Evolutionary conservation across 345 rosid genomes (phyloP), one percentile per base, ranked within the genome.

Genomic region (Viola odorata): DNA sequence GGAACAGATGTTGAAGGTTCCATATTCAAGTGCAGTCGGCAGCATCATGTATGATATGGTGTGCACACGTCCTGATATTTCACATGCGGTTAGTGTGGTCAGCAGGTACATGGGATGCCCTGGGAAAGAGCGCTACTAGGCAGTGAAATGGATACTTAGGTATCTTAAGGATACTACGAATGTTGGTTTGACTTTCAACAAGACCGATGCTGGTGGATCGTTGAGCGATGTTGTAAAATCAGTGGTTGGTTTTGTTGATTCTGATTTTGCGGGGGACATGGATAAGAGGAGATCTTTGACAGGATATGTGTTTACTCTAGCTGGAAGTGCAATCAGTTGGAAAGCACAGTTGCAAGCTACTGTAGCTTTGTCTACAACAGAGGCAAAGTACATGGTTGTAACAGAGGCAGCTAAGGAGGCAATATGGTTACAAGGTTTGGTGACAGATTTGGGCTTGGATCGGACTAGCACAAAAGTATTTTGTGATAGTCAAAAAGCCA

Each of bases 1-100:
- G 5, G 57, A 53, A 2, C 8, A 53, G 12, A 53, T 36, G 57
- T 9, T 41, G 4, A 6, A 11, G 11, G 13, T 47, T 4, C 50
- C 50, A 7, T 53, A 36, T 36, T n/a, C 5, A 8, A 53, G 41
- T 53, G 57, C 41, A 53, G n/a, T 53, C 11, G 57, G 41, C 3
- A 53, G 57, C 14, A 36, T 53, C 40, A 53, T 53, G 41, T 53
- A 53, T 53, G 57, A 5, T 14, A 9, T 53, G 41, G 37, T 53
- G 0, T 32, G 41, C 40, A 53, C 57, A 6, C 13, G 14, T 1
- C n/a, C 8, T 0, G 41, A 36, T 12, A 53, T 53, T 53, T 53
- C 57, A 53, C 41, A 53, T 37, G 57, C 3, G 32, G 12, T 53
- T 32, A 53, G 41, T 37, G 14, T 53, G 1, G 41, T 53, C 3